Base-by-base conservation (phyloP, 2,329 filamentous ascomycete species). In the Neurospora crassa region DNA sequence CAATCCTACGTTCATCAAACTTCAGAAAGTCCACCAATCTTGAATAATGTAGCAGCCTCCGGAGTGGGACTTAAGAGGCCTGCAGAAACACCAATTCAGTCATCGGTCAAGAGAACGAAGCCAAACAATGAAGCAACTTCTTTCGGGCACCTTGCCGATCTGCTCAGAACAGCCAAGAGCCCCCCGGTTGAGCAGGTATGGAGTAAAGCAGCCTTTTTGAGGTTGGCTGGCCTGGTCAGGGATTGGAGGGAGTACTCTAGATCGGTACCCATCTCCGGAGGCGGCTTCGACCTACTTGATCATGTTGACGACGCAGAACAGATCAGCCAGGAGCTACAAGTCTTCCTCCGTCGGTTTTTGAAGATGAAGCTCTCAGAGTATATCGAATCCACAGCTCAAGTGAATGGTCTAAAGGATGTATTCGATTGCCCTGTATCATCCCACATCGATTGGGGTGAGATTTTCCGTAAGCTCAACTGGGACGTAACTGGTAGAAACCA, bases 331-430 rank as follows among this genome's bases (percentile, higher is more conserved):
- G 73, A 74, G 34, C 70, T 76, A 14, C 70, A 74, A 67, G 24
- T 71, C 12, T 76, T 75, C 67, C 74, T 77, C 41, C 53, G 42
- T 40, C 74, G 76, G 8, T 73, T 77, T 37, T 72, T 69, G 71
- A 76, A 74, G 63, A 73, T 75, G 73, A 74, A 73, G 53, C 40
- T 76, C 59, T 72, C 74, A 14, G 67, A 69, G 11, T 71, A 63
- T 20, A n/a, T 72, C 4, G 71, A 73, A 34, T 59, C n/a, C 24
- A 29, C 70, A 5, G 69, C 70, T 43, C 47, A 70, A 1, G 12
- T 10, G 2, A 43, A 67, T 4, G 73, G 68, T 7, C 42, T 7
- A 12, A 47, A 63, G 11, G 24, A 41, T 20, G 34, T 37, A 29
- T 37, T 16, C 8, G 16, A 37, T 63, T 29, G 29, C 16, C 14